A percentile compares a stretch with the other conserved stretches of the same genome.
Conservation (phyloP, 306 rosid genomes). For the Lithocarpus polystachyus region DNA sequence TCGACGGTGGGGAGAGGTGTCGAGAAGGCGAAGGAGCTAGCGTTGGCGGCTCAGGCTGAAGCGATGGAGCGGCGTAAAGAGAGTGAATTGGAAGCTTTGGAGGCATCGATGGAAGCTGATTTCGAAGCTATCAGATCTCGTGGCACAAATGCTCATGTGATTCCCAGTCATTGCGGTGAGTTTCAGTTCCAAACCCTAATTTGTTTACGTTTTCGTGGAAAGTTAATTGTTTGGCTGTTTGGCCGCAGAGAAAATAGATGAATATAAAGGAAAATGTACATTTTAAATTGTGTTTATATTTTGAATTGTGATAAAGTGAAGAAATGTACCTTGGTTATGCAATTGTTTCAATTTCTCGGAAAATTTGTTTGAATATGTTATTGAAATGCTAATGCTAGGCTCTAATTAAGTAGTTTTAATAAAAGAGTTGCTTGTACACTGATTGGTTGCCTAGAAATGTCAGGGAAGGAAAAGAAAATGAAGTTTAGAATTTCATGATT, state of each 20-base stretch:
- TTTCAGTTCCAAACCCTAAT: slow-evolving; percentile 29
- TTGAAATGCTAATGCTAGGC: slow-evolving; percentile 3
- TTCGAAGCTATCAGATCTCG: slow-evolving; percentile 86
- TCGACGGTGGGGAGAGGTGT: slow-evolving; percentile 7
- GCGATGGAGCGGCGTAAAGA: slow-evolving; percentile 55
- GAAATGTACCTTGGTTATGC: not conserved
- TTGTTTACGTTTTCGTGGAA: not conserved
- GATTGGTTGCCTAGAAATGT: not conserved
- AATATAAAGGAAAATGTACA: not conserved
- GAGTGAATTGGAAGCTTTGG: slow-evolving; percentile 58
- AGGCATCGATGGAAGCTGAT: slow-evolving; percentile 64
- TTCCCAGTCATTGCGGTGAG: slow-evolving; percentile 92
- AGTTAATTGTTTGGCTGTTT: slow-evolving; percentile 7
- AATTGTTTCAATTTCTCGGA: not conserved
- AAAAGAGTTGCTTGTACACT: not conserved
- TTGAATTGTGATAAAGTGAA: not conserved
- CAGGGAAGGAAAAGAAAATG: not conserved
- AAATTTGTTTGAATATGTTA: not conserved
- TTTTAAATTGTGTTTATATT: not conserved
- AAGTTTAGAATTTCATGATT: not conserved
- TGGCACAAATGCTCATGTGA: slow-evolving; percentile 56
- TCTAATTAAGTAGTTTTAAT: not conserved
- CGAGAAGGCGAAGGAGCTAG: slow-evolving; percentile 37
- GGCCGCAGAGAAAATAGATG: slow-evolving; percentile 11
- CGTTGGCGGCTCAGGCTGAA: slow-evolving; percentile 4